Base-by-base conservation (phyloP, 768 basidiomycete species). In the Mycena haematopus region DNA sequence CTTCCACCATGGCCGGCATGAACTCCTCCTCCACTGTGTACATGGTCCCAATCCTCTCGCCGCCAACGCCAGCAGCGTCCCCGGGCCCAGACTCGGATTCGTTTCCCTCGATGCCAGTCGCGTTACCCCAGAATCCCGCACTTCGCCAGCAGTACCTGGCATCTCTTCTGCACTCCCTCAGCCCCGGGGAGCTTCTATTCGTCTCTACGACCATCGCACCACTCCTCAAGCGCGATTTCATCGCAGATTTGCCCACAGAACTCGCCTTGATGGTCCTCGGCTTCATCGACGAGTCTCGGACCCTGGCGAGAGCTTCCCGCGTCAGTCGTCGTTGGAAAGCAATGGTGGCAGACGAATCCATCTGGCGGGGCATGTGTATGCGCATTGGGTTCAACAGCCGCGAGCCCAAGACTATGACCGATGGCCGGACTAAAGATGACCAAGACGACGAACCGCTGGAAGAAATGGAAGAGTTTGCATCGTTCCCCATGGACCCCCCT, bases 311-410 rank as follows among this genome's bases (percentile, higher is more conserved):
- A 13, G 90, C 90, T 0, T 79, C 83, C 42, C 80, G 83, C 35
- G 95, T 96, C 29, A 90, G 88, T 67, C 78, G 79, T 56, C 80
- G 81, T 52, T 98, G 96, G 96, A 76, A 81, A 15, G 75, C 73
- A 17, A 81, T 97, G 7, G 80, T 89, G 8, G 75, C 80, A 47
- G 94, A 95, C 69, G 93, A 96, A 66, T 82, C 79, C 65, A 79
- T 92, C 13, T 98, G 95, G 96, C 87, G 85, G 73, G 69, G 80
- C 13, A 85, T 96, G 86, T 94, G 90, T 70, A 73, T 77, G 13
- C 69, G 19, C 83, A 87, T 71, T 82, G 81, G 7, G 91, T 87
- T 67, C 69, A 71, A 57, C 72, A 77, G 56, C 64, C 63, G 40
- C 70, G 71, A 51, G 68, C 68, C 31, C 58, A 71, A 33, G 60